A percentile compares a stretch with the other conserved stretches of the same genome.
Evolutionary conservation across 228 moss, liverwort and hornwort genomes (phyloP).

Genomic region (Sphagnum fallax): DNA sequence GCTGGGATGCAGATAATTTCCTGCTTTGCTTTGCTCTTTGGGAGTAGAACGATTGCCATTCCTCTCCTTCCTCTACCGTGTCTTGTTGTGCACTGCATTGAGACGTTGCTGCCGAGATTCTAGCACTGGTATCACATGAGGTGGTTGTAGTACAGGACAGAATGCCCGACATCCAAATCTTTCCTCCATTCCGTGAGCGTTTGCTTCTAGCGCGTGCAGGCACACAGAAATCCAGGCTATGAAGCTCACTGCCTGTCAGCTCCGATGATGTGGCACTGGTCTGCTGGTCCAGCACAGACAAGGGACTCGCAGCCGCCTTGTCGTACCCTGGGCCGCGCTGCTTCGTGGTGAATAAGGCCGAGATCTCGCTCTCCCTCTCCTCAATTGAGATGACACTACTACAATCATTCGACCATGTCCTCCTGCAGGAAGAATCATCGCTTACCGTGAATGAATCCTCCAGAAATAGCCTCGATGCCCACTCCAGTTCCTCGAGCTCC

Average conservation of each 20-base stretch:
- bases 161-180: constrained; percentile 69
- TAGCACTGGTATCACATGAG: constrained; percentile 35
- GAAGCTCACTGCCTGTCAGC: constrained; percentile 12
- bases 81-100: constrained; percentile 32
- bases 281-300: constrained; percentile 65
- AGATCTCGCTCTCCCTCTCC: no score
- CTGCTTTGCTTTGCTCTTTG: constrained; percentile 2
- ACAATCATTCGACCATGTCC: no score
- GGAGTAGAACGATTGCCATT: constrained; percentile 28
- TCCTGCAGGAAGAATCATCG: no score
- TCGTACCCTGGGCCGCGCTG: no score
- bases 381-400: no score
- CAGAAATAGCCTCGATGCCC: constrained; percentile 67
- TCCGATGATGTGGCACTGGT: constrained; percentile 60
- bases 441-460: constrained; percentile 49
- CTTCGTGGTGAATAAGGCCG: no score
- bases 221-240: constrained; percentile 43
- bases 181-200: constrained; percentile 63
- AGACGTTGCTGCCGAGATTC: constrained; percentile 41
- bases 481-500: constrained; percentile 75
- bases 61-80: constrained; percentile 17
- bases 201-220: constrained; percentile 86
- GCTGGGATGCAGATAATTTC: constrained; percentile 1
- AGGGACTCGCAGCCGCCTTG: constrained; percentile 30
- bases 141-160: constrained; percentile 49